phyloP scores from a whole-genome alignment of 129 eudicot species.

The Calendula officinalis region DNA sequence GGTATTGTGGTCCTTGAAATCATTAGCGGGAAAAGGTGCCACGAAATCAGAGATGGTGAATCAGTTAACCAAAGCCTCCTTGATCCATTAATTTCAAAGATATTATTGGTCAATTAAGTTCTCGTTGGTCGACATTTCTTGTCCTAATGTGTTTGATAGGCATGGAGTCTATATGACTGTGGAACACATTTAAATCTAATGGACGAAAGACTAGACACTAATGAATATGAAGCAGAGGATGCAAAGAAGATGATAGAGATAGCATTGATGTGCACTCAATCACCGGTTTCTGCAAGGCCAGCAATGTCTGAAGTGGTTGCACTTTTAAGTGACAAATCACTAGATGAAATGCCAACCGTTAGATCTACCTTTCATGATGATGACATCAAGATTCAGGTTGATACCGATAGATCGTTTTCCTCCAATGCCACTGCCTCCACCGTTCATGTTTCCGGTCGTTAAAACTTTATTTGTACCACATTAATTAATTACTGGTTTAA shows the following conservation, averaged over 20 bases:
- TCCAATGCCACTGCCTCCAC: slow-evolving; percentile 21
- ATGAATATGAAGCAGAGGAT: slow-evolving; percentile 47
- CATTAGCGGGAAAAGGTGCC: slow-evolving; percentile 53
- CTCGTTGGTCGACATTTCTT: not conserved
- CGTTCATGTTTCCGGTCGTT: slow-evolving; percentile 13
- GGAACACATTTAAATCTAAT: slow-evolving; percentile 42
- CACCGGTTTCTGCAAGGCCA: slow-evolving; percentile 61
- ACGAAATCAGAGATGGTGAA: slow-evolving; percentile 29
- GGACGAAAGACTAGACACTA: slow-evolving; percentile 47
- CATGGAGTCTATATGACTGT: slow-evolving; percentile 59
- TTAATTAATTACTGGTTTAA: slow-evolving; percentile 10
- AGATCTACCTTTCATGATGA: slow-evolving; percentile 33
- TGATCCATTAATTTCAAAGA: slow-evolving; percentile 21
- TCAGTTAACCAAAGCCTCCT: slow-evolving; percentile 47
- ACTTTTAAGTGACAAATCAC: slow-evolving; percentile 47
- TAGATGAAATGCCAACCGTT: slow-evolving; percentile 26
- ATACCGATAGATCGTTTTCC: slow-evolving; percentile 11
- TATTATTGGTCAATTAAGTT: not conserved
- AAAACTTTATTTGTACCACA: slow-evolving; percentile 5
- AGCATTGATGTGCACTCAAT: slow-evolving; percentile 60
- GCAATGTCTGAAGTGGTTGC: slow-evolving; percentile 72
- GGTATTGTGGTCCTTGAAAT: slow-evolving; percentile 66
- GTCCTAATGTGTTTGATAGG: slow-evolving; percentile 33
- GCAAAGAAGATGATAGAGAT: slow-evolving; percentile 57
- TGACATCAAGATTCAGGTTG: slow-evolving; percentile 28